phyloP scores from a whole-genome alignment of 305 asterid species.

The Fraxinus albicans region DNA sequence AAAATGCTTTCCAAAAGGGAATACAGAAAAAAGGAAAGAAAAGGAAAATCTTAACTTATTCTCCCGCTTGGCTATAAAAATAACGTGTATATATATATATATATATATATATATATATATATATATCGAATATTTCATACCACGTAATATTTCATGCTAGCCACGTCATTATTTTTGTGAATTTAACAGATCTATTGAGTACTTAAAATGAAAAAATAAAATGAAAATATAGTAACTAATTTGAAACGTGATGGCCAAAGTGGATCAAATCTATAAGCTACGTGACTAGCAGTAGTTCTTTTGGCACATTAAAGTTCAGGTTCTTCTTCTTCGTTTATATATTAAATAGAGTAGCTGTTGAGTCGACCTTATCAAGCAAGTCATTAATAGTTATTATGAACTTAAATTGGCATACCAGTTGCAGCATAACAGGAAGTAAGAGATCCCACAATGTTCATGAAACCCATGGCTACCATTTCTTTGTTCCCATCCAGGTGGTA shows the following conservation, averaged over 20 bases:
- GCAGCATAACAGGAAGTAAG: constrained; percentile 69
- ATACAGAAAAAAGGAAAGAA: not conserved
- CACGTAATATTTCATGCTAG: too few species aligned
- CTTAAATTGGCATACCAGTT: constrained; percentile 46
- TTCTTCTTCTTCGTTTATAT: not conserved
- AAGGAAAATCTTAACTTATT: not conserved
- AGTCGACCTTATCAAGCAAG: not conserved
- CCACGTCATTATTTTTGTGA: not conserved
- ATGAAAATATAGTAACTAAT: not conserved
- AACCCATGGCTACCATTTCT: constrained; percentile 80
- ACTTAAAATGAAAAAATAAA: not conserved
- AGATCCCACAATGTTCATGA: constrained; percentile 69
- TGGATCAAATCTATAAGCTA: not conserved
- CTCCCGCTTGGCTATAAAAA: not conserved
- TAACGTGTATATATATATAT: too few species aligned
- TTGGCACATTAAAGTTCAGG: not conserved
- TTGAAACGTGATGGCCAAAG: not conserved
- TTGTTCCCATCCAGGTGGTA: constrained; percentile 78
- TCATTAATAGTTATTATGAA: not conserved
- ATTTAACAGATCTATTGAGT: not conserved
- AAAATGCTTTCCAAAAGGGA: not conserved
- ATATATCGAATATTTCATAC: not conserved
- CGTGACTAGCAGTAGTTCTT: not conserved
- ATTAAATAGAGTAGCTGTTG: not conserved
- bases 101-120: too few species aligned